Evolutionary conservation across 441 rosid species (phyloP), one percentile per base, ranked within the genome.

Genomic region (Erysimum pusillum): DNA sequence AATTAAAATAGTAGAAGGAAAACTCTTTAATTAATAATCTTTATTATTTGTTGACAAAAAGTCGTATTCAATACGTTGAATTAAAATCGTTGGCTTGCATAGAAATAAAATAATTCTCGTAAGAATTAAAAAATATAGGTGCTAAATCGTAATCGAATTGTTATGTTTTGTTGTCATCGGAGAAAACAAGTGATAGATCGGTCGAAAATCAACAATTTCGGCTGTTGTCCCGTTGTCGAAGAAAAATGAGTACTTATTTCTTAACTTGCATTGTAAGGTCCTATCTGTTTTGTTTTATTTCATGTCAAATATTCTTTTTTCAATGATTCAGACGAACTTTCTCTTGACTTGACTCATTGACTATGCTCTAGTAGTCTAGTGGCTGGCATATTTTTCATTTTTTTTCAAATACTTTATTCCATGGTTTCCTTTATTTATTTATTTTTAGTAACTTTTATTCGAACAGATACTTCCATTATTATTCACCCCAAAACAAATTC

Each of bases 201-300:
- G 12, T 59, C 28, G n/a, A 28, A 73, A 63, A 41, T 73, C 76
- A 73, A 63, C 76, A 9, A 63, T 39, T 38, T 53, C 76, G 76
- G 76, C 76, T 53, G 44, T n/a, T 73, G 70, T 63, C 35, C 54
- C 41, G 4, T 28, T 51, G 11, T 52, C 53, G 45, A 63, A 13
- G 67, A 60, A 35, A 73, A 41, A 39, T 60, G 13, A 22, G 22
- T 60, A 11, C 69, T 44, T 44, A 6, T 11, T 18, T 13, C 67
- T 14, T 34, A 44, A 57, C 42, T 69, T 59, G 9, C 32, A 39
- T 63, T 42, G 52, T 41, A 25, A 63, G 67, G 32, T 28, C 52
- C 32, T 42, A 32, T 22, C 5, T 28, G 11, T 12, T 10, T 36
- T 14, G 31, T 28, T 28, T 28, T 14, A 5, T 51, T 13, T 38